These are phyloP conservation scores for Amanita pallidorosea DNA, from an alignment of 768 basidiomycete genomes.

Conservation along the genomic window DNA sequence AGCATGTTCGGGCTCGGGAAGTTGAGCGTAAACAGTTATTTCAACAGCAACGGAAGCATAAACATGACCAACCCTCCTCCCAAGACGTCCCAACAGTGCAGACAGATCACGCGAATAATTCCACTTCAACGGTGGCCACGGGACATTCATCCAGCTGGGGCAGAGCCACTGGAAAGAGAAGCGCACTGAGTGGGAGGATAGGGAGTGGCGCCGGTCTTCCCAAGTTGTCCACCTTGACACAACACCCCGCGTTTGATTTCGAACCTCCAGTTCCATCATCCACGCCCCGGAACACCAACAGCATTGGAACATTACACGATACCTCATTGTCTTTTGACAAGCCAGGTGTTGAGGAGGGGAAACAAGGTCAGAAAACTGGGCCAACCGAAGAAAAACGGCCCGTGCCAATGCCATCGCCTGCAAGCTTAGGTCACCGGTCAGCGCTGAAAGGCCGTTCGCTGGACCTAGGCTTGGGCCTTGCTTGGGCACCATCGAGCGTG, in stretches of 20 bases:
- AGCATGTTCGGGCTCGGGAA: constrained; percentile 16
- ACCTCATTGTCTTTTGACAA: constrained; percentile 15
- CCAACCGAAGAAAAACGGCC: constrained; percentile 19
- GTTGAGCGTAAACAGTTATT: constrained; percentile 8
- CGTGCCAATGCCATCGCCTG: constrained; percentile 22
- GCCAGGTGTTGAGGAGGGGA: constrained; percentile 14
- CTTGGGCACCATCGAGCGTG: constrained; percentile 64
- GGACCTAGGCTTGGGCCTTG: constrained; percentile 57
- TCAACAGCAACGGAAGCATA: constrained; percentile 10
- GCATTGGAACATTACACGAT: constrained; percentile 16
- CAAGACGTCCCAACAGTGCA: constrained; percentile 16
- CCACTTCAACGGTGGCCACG: constrained; percentile 27
- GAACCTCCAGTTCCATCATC: constrained; percentile 56
- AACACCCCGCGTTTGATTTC: constrained; percentile 57
- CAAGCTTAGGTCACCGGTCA: constrained; percentile 26
- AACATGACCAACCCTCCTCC: constrained; percentile 10
- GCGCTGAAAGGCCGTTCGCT: constrained; percentile 58
- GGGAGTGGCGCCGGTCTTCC: constrained; percentile 19
- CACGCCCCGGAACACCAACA: constrained; percentile 10
- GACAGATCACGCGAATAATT: constrained; percentile 27
- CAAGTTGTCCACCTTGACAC: constrained; percentile 23
- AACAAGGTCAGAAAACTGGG: constrained; percentile 14
- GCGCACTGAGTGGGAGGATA: constrained; percentile 14
- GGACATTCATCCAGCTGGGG: constrained; percentile 44
- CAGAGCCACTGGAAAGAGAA: constrained; percentile 35